These are phyloP conservation scores for Candida berthetii DNA, from an alignment of 805 yeast species.

Conservation along the genomic window DNA sequence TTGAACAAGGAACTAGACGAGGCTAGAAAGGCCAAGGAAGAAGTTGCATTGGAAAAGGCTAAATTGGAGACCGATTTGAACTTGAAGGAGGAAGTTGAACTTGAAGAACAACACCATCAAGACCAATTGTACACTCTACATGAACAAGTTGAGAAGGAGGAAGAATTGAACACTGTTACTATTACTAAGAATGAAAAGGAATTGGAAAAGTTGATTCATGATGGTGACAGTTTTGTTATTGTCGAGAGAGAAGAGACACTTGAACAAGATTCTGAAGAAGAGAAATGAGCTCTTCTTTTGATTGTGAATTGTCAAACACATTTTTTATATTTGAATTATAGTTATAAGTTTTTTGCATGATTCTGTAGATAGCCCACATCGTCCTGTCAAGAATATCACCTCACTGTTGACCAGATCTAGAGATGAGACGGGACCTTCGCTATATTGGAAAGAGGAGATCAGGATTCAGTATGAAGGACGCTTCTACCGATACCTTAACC, in stretches of 20 bases:
- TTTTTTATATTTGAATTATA: too few relatives aligned
- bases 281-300: background rate
- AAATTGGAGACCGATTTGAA: background rate
- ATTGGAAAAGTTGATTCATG: conserved; percentile 1
- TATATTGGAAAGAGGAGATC: too few relatives aligned
- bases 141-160: conserved; percentile 10
- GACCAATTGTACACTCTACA: conserved; percentile 11
- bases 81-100: conserved; percentile 6
- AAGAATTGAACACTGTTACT: conserved; percentile 7
- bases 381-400: too few relatives aligned
- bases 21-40: conserved; percentile 7
- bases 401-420: too few relatives aligned
- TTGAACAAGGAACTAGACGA: conserved; percentile 7
- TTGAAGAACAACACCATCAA: conserved; percentile 8
- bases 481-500: too few relatives aligned
- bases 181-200: conserved; percentile 6
- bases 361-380: too few relatives aligned
- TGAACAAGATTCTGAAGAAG: background rate
- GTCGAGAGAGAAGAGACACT: conserved; percentile 1
- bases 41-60: conserved; percentile 1
- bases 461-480: too few relatives aligned
- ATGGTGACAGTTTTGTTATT: background rate
- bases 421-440: too few relatives aligned
- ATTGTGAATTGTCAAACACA: too few relatives aligned
- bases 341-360: too few relatives aligned